A percentile compares a stretch with the other conserved stretches of the same genome.
Conservation (phyloP, 164 flowering plant genomes). For the Vitis rupestris region DNA sequence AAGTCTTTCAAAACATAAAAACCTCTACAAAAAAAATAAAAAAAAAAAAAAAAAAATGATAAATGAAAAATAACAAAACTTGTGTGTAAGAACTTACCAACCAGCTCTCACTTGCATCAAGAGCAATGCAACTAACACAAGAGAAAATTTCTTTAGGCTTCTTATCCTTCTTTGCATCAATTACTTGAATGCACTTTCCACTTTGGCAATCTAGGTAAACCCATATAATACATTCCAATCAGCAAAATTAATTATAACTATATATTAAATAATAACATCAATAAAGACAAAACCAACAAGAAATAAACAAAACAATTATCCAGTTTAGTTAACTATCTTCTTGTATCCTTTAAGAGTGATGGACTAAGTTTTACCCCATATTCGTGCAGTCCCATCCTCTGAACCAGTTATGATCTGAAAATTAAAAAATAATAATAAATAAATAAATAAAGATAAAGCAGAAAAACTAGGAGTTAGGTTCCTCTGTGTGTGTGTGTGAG, state of each 20-base stretch:
- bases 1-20: no score
- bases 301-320: no score
- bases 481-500: no score
- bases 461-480: no score
- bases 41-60: background rate
- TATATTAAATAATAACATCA: background rate
- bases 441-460: conserved; percentile 4
- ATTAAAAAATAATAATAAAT: conserved; percentile 6
- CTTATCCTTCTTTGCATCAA: conserved; percentile 42
- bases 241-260: no score
- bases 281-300: background rate
- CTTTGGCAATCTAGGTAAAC: conserved; percentile 72
- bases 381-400: conserved; percentile 91
- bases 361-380: conserved; percentile 73
- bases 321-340: no score
- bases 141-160: conserved; percentile 42
- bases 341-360: no score
- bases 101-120: conserved; percentile 96
- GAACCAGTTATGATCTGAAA: conserved; percentile 92
- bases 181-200: conserved; percentile 74
- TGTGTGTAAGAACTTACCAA: conserved; percentile 55
- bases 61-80: background rate
- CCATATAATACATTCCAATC: background rate
- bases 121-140: conserved; percentile 73
- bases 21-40: background rate